A percentile compares a stretch with the other conserved stretches of the same genome.
phyloP scores from a whole-genome alignment of 2,329 filamentous ascomycete species.

The Aspergillus ochraceus region DNA sequence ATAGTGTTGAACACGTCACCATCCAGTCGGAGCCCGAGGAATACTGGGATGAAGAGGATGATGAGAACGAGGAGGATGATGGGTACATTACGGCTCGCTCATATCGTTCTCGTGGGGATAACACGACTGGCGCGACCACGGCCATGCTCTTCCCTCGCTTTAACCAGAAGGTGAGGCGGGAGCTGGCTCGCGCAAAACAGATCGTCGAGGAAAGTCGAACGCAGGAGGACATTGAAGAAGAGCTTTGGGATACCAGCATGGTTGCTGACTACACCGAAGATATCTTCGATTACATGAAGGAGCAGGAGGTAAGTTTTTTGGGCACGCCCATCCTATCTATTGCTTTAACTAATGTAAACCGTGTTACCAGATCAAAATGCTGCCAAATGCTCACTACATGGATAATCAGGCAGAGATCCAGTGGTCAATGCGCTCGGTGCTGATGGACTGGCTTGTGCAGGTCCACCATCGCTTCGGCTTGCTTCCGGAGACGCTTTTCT shows the following conservation, averaged over 20 bases:
- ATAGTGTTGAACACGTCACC: constrained; percentile 25
- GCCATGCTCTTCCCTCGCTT: constrained; percentile 71
- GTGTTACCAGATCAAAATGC: constrained; percentile 64
- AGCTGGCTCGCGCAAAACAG: constrained; percentile 67
- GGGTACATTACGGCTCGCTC: constrained; percentile 75
- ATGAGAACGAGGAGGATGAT: constrained; percentile 72
- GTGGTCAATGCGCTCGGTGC: constrained; percentile 96
- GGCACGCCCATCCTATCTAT: not conserved
- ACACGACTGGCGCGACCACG: constrained; percentile 65
- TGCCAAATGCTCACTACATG: constrained; percentile 94
- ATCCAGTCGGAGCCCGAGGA: constrained; percentile 61
- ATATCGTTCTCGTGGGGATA: constrained; percentile 72
- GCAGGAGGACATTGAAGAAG: constrained; percentile 78
- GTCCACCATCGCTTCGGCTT: constrained; percentile 90
- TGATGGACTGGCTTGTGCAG: constrained; percentile 98
- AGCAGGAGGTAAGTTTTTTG: constrained; percentile 70
- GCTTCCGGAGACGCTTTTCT: constrained; percentile 90
- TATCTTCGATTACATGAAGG: constrained; percentile 88
- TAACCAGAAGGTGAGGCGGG: constrained; percentile 67
- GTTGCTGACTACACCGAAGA: constrained; percentile 95
- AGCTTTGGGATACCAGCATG: constrained; percentile 94
- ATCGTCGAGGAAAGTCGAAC: constrained; percentile 67
- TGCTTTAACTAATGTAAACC: not conserved
- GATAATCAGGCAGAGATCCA: constrained; percentile 95
- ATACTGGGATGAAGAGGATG: constrained; percentile 74